Conservation (phyloP, 2,329 filamentous ascomycete species). For the Xylariales sp. region DNA sequence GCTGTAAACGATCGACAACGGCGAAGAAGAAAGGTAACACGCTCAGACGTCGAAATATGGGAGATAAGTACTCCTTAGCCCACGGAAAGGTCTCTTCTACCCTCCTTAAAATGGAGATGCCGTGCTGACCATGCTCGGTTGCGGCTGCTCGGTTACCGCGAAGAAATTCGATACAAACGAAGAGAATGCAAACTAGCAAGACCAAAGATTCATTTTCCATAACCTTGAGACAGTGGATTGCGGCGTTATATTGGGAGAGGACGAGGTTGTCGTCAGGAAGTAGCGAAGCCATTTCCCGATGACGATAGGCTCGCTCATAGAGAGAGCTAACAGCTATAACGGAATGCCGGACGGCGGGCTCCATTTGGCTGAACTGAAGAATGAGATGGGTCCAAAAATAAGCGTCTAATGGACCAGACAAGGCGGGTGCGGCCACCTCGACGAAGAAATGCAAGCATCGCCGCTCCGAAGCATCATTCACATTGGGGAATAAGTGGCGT, state of each 20-base stretch:
- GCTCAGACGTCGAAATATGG: constrained; percentile 54
- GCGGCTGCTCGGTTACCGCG: constrained; percentile 53
- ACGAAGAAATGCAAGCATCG: constrained; percentile 55
- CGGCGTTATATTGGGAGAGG: constrained; percentile 56
- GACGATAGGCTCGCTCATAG: constrained; percentile 50
- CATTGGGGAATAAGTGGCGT: constrained; percentile 45
- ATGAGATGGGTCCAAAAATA: constrained; percentile 58
- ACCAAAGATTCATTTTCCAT: constrained; percentile 51
- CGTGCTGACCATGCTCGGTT: constrained; percentile 54
- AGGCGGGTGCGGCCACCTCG: constrained; percentile 51
- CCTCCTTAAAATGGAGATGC: constrained; percentile 52
- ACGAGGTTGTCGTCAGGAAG: constrained; percentile 48
- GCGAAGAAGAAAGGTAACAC: constrained; percentile 56
- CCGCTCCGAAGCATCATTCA: constrained; percentile 46
- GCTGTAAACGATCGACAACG: constrained; percentile 31
- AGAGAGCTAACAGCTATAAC: constrained; percentile 55
- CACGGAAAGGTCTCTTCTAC: constrained; percentile 45
- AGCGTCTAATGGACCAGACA: constrained; percentile 52
- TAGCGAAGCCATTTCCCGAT: constrained; percentile 22
- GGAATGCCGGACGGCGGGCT: constrained; percentile 54
- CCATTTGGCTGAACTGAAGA: constrained; percentile 52
- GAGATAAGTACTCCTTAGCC: constrained; percentile 50
- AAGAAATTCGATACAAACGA: constrained; percentile 58
- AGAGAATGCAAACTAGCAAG: constrained; percentile 56
- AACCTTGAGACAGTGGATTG: constrained; percentile 51